These are phyloP conservation scores for Pseudonitzschia delicatissima DNA, from an alignment of 108 stramenopile species.

Conservation along the genomic window DNA sequence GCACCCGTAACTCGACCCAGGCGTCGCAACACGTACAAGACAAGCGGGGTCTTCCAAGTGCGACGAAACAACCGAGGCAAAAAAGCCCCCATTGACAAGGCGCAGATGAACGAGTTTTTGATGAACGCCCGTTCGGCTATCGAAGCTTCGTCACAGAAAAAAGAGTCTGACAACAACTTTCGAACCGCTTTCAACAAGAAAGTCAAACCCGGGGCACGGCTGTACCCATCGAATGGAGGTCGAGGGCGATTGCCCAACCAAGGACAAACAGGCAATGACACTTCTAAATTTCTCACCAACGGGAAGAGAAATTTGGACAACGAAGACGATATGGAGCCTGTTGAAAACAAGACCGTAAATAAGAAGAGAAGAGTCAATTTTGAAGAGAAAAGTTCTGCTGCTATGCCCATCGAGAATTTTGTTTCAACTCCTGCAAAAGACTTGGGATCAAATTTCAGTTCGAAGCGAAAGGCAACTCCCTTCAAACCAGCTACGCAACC, in stretches of 20 bases:
- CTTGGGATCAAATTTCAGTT: background rate
- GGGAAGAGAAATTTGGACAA: background rate
- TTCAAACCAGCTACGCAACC: background rate
- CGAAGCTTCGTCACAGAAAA: background rate
- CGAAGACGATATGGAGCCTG: background rate
- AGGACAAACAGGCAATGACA: background rate
- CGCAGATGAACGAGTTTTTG: background rate
- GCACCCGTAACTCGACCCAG: background rate
- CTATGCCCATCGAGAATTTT: background rate
- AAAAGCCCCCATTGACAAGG: background rate
- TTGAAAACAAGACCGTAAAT: background rate
- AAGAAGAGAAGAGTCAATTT: conserved; percentile 11
- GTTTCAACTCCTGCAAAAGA: conserved; percentile 2
- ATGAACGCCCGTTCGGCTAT: background rate
- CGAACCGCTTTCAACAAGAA: background rate
- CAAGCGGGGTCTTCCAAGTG: background rate
- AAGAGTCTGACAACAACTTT: conserved; percentile 7
- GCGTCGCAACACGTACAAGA: background rate
- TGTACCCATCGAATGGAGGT: background rate
- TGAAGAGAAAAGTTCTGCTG: background rate
- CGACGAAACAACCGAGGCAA: background rate
- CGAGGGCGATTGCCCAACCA: background rate
- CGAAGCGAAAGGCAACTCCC: conserved; percentile 13
- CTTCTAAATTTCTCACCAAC: background rate
- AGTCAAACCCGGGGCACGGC: conserved; percentile 3